Conservation (phyloP, 1,284 basidiomycete genomes). For the Vanrija pseudolonga region DNA sequence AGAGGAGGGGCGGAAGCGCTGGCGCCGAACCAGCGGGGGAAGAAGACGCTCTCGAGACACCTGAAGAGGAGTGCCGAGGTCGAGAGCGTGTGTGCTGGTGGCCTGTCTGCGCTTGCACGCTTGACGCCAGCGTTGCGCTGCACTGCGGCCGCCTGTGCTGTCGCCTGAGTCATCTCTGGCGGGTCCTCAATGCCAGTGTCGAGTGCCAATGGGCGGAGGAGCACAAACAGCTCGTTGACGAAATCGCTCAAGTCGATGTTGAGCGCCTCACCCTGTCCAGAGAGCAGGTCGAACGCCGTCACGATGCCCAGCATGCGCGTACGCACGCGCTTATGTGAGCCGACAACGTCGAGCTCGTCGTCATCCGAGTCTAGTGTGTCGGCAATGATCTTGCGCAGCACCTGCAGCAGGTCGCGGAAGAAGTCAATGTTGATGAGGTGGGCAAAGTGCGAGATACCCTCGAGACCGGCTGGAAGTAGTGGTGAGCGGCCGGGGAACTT, state of each 20-base stretch:
- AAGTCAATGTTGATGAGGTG: constrained; percentile 99
- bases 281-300: constrained; percentile 92
- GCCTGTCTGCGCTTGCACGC: constrained; percentile 14
- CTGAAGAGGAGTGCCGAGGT: constrained; percentile 73
- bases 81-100: constrained; percentile 29
- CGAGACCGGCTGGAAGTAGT: constrained; percentile 80
- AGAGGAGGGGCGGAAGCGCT: constrained; percentile 61
- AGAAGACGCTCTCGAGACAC: constrained; percentile 74
- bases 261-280: constrained; percentile 96
- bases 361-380: constrained; percentile 51
- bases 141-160: constrained; percentile 17
- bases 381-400: constrained; percentile 72
- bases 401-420: constrained; percentile 89
- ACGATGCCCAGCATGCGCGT: constrained; percentile 81
- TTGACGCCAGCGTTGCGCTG: constrained; percentile 7
- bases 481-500: constrained; percentile 80
- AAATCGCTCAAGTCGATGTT: constrained; percentile 94
- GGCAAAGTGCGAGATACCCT: constrained; percentile 88
- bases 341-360: constrained; percentile 26
- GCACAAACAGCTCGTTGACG: constrained; percentile 56
- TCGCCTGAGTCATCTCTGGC: constrained; percentile 31
- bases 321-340: constrained; percentile 52
- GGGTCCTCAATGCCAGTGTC: constrained; percentile 53
- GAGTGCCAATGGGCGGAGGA: constrained; percentile 53
- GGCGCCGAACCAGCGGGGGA: constrained; percentile 57